A percentile compares a stretch with the other conserved stretches of the same genome.
phyloP scores from a whole-genome alignment of 2,329 filamentous ascomycete species.

The Fusarium nygamai region DNA sequence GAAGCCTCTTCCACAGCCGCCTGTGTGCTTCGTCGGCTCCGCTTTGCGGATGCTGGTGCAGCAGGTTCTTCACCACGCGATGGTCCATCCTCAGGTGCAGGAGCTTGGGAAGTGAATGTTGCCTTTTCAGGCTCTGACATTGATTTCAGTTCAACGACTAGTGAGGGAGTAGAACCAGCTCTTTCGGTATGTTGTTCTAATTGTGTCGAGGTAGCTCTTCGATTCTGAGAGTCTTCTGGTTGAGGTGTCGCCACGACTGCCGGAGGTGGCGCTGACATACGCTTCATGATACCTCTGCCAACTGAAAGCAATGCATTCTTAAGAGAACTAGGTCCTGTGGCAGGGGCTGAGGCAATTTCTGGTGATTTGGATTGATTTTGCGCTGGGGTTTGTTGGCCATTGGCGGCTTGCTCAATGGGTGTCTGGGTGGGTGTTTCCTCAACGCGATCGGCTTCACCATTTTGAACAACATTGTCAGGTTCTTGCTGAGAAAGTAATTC shows the following conservation, averaged over 20 bases:
- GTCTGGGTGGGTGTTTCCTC: conserved; percentile 29
- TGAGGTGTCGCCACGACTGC: background rate
- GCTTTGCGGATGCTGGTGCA: conserved; percentile 6
- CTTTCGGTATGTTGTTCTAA: conserved; percentile 9
- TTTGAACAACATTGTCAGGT: background rate
- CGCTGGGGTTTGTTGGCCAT: conserved; percentile 2
- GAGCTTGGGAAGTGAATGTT: conserved; percentile 11
- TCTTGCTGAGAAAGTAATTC: background rate
- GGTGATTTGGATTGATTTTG: background rate
- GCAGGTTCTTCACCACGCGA: background rate
- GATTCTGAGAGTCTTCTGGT: background rate
- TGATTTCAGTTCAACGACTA: conserved; percentile 24
- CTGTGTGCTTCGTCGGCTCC: conserved; percentile 26
- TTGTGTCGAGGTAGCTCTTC: background rate
- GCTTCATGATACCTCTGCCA: conserved; percentile 17
- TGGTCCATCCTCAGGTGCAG: background rate
- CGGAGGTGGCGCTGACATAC: conserved; percentile 33
- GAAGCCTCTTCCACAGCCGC: conserved; percentile 12
- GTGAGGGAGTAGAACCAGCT: conserved; percentile 21
- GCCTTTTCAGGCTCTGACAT: conserved; percentile 30
- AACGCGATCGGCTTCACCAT: conserved; percentile 12
- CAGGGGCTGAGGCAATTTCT: background rate
- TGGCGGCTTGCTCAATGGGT: background rate
- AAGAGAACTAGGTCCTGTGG: background rate
- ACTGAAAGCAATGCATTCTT: conserved; percentile 18